Evolutionary conservation across 2,329 filamentous ascomycete species (phyloP).

Genomic region (Metarhizium sp.): DNA sequence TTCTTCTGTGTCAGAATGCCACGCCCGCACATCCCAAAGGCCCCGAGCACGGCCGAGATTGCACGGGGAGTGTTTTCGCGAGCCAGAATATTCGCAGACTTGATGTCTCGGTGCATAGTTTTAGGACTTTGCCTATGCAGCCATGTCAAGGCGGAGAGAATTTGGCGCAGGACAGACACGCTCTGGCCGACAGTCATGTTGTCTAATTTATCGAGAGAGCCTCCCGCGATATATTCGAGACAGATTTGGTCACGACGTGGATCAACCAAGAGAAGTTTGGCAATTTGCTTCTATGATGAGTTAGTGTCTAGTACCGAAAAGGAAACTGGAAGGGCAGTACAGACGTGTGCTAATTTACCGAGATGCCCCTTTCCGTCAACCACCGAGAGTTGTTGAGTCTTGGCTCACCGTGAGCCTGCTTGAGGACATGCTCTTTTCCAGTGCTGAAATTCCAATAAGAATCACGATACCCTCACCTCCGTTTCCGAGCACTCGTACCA

Average conservation of each 20-base stretch:
- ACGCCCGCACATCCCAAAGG: background rate
- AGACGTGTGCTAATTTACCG: background rate
- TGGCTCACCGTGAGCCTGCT: background rate
- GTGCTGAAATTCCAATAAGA: background rate
- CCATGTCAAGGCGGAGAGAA: background rate
- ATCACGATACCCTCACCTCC: background rate
- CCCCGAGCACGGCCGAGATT: background rate
- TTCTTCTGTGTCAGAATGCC: too few relatives aligned
- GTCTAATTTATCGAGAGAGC: background rate
- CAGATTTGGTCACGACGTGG: background rate
- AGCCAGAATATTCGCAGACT: background rate
- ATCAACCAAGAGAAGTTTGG: background rate
- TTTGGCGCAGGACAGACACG: background rate
- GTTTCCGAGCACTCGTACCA: background rate
- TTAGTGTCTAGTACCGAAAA: background rate
- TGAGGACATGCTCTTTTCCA: background rate
- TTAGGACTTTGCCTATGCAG: background rate
- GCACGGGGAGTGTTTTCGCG: background rate
- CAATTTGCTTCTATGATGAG: background rate
- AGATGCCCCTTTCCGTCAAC: background rate
- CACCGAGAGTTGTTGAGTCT: background rate
- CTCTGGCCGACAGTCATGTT: background rate
- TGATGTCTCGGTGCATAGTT: background rate
- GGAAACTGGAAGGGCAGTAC: background rate
- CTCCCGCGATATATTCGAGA: background rate